Conservation (phyloP, 176 grass and related monocot genomes). For the Oryza coarctata region DNA sequence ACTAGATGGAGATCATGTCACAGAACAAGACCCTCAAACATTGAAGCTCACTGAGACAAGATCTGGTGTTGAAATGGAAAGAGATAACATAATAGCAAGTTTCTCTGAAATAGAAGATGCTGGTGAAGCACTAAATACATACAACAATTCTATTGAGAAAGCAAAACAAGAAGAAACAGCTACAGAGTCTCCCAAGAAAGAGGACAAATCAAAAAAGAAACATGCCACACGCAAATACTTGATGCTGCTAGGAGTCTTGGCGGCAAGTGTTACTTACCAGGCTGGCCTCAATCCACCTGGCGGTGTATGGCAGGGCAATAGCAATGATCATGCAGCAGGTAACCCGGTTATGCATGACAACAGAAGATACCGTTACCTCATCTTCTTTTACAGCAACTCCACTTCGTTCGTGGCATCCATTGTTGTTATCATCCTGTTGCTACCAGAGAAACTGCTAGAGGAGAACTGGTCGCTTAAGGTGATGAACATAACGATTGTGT, state of each 20-base stretch:
- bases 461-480: background rate
- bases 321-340: background rate
- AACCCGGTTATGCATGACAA: background rate
- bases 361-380: slow-evolving; percentile 12
- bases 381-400: slow-evolving; percentile 52
- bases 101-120: no score
- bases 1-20: background rate
- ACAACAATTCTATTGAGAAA: no score
- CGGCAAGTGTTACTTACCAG: slow-evolving; percentile 47
- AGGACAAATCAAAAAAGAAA: background rate
- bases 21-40: no score
- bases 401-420: slow-evolving; percentile 38
- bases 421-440: slow-evolving; percentile 40
- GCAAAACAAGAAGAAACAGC: no score
- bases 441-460: background rate
- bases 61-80: background rate
- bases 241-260: slow-evolving; percentile 39
- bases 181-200: background rate
- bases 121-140: no score
- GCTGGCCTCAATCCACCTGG: slow-evolving; percentile 34
- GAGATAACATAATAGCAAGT: no score
- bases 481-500: slow-evolving; percentile 38
- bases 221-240: slow-evolving; percentile 28
- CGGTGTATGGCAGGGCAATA: background rate
- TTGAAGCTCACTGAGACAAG: background rate